These are phyloP conservation scores for Vitis amurensis DNA, from an alignment of 164 flowering plant species.

Conservation along the genomic window DNA sequence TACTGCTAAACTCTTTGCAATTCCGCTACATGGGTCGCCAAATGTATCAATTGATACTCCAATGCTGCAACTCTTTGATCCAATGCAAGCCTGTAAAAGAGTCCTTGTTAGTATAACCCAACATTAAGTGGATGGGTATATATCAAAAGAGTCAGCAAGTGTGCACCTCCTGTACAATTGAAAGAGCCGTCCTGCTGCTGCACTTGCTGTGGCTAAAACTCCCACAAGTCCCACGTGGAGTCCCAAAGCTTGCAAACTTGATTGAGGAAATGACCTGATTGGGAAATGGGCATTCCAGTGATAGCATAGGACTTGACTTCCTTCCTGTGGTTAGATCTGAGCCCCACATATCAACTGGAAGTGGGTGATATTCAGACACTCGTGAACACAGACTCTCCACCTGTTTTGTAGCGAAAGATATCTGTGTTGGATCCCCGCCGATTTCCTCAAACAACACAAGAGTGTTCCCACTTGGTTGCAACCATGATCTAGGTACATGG, in stretches of 20 bases:
- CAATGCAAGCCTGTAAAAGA: slow-evolving; percentile 73
- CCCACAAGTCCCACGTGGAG: slow-evolving; percentile 79
- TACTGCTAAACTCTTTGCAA: slow-evolving; percentile 74
- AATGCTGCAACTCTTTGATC: slow-evolving; percentile 68
- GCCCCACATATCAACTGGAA: slow-evolving; percentile 71
- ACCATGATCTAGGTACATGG: slow-evolving; percentile 90
- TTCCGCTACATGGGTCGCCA: slow-evolving; percentile 79
- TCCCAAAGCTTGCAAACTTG: slow-evolving; percentile 94
- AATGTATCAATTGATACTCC: slow-evolving; percentile 59
- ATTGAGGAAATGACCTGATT: slow-evolving; percentile 72
- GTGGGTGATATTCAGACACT: slow-evolving; percentile 73
- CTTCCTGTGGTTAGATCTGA: slow-evolving; percentile 27
- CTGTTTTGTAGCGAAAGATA: slow-evolving; percentile 57
- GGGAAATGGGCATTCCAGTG: slow-evolving; percentile 63
- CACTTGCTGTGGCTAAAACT: slow-evolving; percentile 73
- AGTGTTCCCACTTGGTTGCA: slow-evolving; percentile 61
- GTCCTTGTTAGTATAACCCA: not conserved
- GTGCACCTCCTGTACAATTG: slow-evolving; percentile 68
- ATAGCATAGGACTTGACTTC: slow-evolving; percentile 50
- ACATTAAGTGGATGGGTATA: not conserved
- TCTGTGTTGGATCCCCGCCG: slow-evolving; percentile 81
- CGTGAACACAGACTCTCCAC: slow-evolving; percentile 55
- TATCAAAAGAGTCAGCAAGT: not conserved
- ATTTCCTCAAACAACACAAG: slow-evolving; percentile 87
- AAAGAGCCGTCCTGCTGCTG: slow-evolving; percentile 56